A percentile compares a stretch with the other conserved stretches of the same genome.
These are phyloP conservation scores for Gossypium lobatum DNA, from an alignment of 441 rosid genomes.

Conservation along the genomic window DNA sequence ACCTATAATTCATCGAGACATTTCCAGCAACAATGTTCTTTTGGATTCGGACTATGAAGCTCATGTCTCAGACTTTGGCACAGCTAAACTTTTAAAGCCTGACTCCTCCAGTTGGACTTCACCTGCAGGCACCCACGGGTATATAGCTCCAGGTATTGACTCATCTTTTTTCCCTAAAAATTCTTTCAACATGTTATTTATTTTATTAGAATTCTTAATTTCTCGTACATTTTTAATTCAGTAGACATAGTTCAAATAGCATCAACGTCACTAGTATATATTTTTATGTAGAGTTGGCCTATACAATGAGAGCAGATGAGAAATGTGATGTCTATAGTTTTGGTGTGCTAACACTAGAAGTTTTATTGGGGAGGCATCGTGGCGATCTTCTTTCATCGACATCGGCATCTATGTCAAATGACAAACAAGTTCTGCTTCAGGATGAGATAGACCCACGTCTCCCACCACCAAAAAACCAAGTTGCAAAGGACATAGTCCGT, in stretches of 20 bases:
- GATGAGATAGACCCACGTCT: slow-evolving; percentile 27
- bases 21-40: background rate
- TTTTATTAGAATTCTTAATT: background rate
- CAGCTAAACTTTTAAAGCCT: background rate
- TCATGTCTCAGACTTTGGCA: background rate
- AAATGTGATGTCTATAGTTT: background rate
- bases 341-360: background rate
- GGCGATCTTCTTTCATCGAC: background rate
- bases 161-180: background rate
- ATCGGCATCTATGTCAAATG: background rate
- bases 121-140: background rate
- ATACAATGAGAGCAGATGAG: background rate
- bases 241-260: background rate
- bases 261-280: background rate
- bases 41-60: background rate
- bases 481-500: slow-evolving; percentile 18
- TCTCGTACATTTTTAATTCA: background rate
- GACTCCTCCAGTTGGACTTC: background rate
- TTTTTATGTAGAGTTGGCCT: background rate
- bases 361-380: background rate
- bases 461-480: slow-evolving; percentile 18
- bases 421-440: slow-evolving; percentile 2
- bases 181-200: background rate
- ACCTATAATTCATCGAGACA: background rate
- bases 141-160: background rate